Conservation (phyloP, 768 basidiomycete species). For the Boletus huronensis region DNA sequence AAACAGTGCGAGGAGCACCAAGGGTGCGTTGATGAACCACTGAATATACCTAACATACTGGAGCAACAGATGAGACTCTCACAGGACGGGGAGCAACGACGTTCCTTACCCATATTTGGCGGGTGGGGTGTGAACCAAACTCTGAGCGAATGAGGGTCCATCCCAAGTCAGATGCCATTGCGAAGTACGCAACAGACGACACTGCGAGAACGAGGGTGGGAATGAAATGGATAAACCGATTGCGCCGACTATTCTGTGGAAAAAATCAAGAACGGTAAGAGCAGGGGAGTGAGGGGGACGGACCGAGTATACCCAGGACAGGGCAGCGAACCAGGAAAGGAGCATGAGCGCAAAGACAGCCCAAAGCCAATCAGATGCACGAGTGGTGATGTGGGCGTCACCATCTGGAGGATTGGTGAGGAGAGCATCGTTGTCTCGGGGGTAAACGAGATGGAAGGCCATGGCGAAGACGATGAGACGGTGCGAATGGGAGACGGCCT, state of each 20-base stretch:
- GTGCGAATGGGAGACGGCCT: rapidly evolving
- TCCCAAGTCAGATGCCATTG: slow-evolving; percentile 57
- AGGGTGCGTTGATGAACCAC: slow-evolving; percentile 55
- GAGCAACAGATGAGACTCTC: background rate
- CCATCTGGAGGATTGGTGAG: slow-evolving; percentile 36
- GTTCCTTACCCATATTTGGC: slow-evolving; percentile 47
- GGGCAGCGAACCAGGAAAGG: slow-evolving; percentile 36
- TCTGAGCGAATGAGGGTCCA: slow-evolving; percentile 39
- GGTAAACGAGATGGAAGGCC: slow-evolving; percentile 8
- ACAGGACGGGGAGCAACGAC: background rate
- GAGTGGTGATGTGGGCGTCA: slow-evolving; percentile 38
- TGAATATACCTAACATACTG: slow-evolving; percentile 55
- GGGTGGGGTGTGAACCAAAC: slow-evolving; percentile 32
- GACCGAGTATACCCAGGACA: slow-evolving; percentile 37
- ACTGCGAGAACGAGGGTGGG: slow-evolving; percentile 46
- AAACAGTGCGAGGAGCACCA: slow-evolving; percentile 45
- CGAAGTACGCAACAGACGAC: slow-evolving; percentile 45
- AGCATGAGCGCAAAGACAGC: slow-evolving; percentile 51
- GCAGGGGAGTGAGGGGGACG: background rate
- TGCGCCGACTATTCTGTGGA: slow-evolving; percentile 35
- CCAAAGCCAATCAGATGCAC: slow-evolving; percentile 53
- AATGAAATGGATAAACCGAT: slow-evolving; percentile 49
- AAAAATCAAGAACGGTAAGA: background rate
- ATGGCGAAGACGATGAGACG: slow-evolving; percentile 14
- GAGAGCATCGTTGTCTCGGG: slow-evolving; percentile 32